Conservation (phyloP, 2,329 filamentous ascomycete genomes). For the Microcyclospora pomicola region DNA sequence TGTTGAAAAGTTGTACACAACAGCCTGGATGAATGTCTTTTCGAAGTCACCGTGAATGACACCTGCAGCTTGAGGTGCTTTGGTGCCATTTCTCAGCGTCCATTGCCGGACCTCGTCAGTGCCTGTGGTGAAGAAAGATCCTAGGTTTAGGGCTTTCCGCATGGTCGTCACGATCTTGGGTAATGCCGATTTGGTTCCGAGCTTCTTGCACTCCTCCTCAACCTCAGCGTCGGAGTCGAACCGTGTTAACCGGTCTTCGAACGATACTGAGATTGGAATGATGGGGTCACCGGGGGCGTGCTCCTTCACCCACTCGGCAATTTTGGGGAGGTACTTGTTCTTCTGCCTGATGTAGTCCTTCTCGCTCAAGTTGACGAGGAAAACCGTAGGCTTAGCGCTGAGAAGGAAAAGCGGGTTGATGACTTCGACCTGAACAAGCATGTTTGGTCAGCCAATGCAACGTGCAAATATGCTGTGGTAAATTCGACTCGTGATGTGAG, state of each 20-base stretch:
- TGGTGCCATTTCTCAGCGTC: constrained; percentile 91
- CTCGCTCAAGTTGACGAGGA: constrained; percentile 92
- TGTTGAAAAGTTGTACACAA: constrained; percentile 78
- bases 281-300: constrained; percentile 78
- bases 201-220: constrained; percentile 73
- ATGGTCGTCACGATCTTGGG: constrained; percentile 88
- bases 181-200: constrained; percentile 75
- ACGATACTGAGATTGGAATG: constrained; percentile 81
- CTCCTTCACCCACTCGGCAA: constrained; percentile 90
- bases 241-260: constrained; percentile 79
- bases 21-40: constrained; percentile 96
- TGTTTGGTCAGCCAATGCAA: background rate
- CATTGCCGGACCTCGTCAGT: constrained; percentile 95
- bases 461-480: background rate
- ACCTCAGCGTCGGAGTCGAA: constrained; percentile 66
- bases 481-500: background rate
- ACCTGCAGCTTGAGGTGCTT: constrained; percentile 93
- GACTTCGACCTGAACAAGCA: constrained; percentile 61
- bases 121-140: constrained; percentile 94
- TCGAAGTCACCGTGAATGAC: constrained; percentile 98
- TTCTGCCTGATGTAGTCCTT: constrained; percentile 96
- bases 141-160: constrained; percentile 79
- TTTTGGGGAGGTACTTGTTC: constrained; percentile 95
- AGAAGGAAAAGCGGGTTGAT: constrained; percentile 95
- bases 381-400: constrained; percentile 92